phyloP scores from a whole-genome alignment of 345 rosid species.

The Durio zibethinus region DNA sequence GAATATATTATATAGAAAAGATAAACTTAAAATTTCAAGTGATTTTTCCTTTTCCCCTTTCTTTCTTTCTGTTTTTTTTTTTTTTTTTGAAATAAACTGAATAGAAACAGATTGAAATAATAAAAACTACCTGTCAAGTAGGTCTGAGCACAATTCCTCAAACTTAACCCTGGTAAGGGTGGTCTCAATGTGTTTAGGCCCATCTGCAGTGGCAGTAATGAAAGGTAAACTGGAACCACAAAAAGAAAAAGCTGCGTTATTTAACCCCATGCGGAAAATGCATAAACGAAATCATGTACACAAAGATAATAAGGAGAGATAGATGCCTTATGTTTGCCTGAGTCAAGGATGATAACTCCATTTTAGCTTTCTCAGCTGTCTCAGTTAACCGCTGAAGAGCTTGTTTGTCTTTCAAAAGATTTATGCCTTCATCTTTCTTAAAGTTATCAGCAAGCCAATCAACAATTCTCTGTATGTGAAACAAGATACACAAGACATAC shows the following conservation, averaged over 20 bases:
- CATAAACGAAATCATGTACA: neutral
- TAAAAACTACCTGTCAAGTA: conserved; percentile 71
- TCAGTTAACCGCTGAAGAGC: conserved; percentile 96
- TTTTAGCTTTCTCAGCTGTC: conserved; percentile 94
- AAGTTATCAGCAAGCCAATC: conserved; percentile 86
- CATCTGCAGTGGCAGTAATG: conserved; percentile 97
- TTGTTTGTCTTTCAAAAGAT: conserved; percentile 95
- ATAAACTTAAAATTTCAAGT: neutral
- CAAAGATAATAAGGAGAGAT: neutral
- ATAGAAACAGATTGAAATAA: neutral
- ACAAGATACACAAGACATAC: neutral
- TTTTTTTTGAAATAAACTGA: neutral
- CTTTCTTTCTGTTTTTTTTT: no score
- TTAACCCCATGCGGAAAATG: neutral
- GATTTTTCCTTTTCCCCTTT: neutral
- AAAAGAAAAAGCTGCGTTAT: neutral
- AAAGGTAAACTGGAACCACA: conserved; percentile 72
- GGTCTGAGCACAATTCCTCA: conserved; percentile 86
- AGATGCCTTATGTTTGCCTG: conserved; percentile 79
- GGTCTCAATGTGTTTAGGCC: conserved; percentile 94
- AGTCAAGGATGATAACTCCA: conserved; percentile 91
- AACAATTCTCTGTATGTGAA: conserved; percentile 67
- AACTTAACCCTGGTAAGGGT: conserved; percentile 90
- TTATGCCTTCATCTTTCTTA: conserved; percentile 89
- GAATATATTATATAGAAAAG: neutral